These are phyloP conservation scores for Phoma sp. DNA, from an alignment of 2,329 filamentous ascomycete species.

Conservation along the genomic window DNA sequence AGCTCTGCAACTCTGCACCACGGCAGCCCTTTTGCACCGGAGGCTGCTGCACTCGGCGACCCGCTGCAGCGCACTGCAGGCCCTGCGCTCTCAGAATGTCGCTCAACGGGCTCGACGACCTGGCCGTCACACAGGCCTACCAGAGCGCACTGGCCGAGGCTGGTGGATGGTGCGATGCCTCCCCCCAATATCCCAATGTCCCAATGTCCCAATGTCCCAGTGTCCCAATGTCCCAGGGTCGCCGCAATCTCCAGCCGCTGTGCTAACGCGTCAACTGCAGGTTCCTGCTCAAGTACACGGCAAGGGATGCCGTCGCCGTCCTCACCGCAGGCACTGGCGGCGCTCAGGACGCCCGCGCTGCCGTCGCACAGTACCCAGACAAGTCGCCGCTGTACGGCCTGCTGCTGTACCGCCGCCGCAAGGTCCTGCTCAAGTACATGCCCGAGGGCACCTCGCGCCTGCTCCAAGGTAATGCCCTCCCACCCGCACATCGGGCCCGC, in stretches of 20 bases:
- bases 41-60: slow-evolving; percentile 11
- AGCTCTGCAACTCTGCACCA: neutral
- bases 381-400: slow-evolving; percentile 90
- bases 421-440: slow-evolving; percentile 90
- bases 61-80: slow-evolving; percentile 15
- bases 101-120: slow-evolving; percentile 89
- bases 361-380: slow-evolving; percentile 80
- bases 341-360: slow-evolving; percentile 80
- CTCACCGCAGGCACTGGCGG: slow-evolving; percentile 79
- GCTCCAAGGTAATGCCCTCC: slow-evolving; percentile 74
- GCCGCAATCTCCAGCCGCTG: slow-evolving; percentile 18
- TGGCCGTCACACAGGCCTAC: slow-evolving; percentile 82
- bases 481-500: neutral
- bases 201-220: too few species aligned
- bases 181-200: neutral
- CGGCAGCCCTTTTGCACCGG: slow-evolving; percentile 1
- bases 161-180: slow-evolving; percentile 83
- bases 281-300: slow-evolving; percentile 92
- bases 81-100: slow-evolving; percentile 68
- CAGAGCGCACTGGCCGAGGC: slow-evolving; percentile 79
- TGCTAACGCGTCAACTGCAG: slow-evolving; percentile 57
- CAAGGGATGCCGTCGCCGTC: slow-evolving; percentile 85
- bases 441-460: slow-evolving; percentile 90
- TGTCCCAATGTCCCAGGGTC: neutral
- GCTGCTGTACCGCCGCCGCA: slow-evolving; percentile 85